Percentiles rank a stretch among this genome's conserved stretches.
Conservation (phyloP, 1,284 basidiomycete genomes). For the Rugiboletus extremiorientalis region DNA sequence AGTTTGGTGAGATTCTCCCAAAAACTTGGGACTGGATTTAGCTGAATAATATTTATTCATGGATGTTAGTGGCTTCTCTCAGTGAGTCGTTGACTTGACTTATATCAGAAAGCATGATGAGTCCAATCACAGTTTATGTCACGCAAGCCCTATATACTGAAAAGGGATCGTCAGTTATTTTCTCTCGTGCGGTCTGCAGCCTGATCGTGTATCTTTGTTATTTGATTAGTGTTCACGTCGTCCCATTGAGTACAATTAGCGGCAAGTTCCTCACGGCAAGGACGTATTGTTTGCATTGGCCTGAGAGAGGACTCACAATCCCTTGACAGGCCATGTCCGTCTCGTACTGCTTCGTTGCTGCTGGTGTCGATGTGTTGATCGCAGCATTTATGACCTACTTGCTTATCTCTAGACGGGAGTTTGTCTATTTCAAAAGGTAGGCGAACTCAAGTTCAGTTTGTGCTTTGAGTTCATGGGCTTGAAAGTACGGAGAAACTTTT, state of each 20-base stretch:
- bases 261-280: constrained; percentile 2
- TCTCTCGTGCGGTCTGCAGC: background rate
- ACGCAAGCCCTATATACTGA: background rate
- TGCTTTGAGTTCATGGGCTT: background rate
- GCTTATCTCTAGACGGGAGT: background rate
- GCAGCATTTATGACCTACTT: background rate
- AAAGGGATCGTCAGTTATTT: background rate
- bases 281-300: background rate
- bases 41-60: background rate
- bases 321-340: background rate
- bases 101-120: background rate
- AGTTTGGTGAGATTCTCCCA: background rate
- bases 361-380: background rate
- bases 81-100: background rate
- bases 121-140: constrained; percentile 1
- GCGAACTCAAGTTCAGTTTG: background rate
- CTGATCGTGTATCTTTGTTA: background rate
- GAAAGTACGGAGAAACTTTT: background rate
- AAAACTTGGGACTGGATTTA: no score
- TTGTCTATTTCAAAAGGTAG: background rate
- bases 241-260: background rate
- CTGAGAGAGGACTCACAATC: background rate
- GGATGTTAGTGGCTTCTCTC: background rate
- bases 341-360: background rate
- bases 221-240: background rate